Evolutionary conservation across 352 stramenopile genomes (phyloP), one percentile per base, ranked within the genome.

Genomic region (Pythium guiyangense): DNA sequence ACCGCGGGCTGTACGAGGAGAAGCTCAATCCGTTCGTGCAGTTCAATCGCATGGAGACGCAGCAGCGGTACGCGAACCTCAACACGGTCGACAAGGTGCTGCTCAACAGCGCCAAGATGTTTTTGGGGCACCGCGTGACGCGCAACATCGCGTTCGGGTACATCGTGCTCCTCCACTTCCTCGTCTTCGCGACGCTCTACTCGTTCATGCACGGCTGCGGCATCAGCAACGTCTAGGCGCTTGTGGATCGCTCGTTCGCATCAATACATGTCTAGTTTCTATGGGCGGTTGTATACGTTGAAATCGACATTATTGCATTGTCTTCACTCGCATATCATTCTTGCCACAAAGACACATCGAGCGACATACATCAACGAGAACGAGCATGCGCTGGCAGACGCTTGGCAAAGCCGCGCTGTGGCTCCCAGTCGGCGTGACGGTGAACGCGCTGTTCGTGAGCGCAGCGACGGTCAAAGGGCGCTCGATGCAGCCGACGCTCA

Each of bases 1-100:
- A 96, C 68, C 78, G 83, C 48, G 70, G 68, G 47, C 77, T 96
- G 74, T 97, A 97, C 73, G 89, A 97, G 54, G 81, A 92, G 60
- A 88, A 91, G 48, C 92, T 96, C 80, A 96, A 95, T 59, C 89
- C 89, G 37, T 97, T 97, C 66, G 83, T 88, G 51, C 84, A 96
- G 59, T 96, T 97, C 63, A 96, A 93, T 69, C 87, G 91, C 66
- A 80, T 90, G 64, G 89, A 97, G 73, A 83, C 63, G 40, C 84
- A 95, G 61, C 84, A 92, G 64, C 90, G 90, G 47, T 93, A 91
- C 57, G 83, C 87, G 59, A 93, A 97, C 59, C 77, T 97, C 49
- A 96, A 91, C 54, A 73, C 89, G 6, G 81, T 95, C 53, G 89
- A 97, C 66, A 96, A 96, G 59, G 95, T 97, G 60, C 63, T 96